phyloP scores from a whole-genome alignment of 495 filamentous ascomycete species.

The Aspergillus bertholletiae region DNA sequence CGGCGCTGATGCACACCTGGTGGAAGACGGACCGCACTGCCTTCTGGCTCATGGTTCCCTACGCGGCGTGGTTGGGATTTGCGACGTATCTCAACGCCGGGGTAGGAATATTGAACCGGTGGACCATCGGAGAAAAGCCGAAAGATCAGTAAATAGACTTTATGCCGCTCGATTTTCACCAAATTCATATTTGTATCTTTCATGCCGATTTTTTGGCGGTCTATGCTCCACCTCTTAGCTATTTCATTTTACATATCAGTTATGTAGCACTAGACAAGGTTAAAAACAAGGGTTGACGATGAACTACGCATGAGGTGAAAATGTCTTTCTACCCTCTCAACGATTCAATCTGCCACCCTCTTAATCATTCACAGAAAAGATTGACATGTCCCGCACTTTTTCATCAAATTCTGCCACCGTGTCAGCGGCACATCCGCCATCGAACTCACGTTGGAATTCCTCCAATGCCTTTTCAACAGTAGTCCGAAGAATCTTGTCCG shows the following conservation, averaged over 20 bases:
- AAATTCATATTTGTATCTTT: no score
- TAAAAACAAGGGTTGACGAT: no score
- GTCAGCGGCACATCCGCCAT: not conserved
- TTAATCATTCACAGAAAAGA: not conserved
- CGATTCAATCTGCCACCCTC: no score
- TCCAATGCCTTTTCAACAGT: conserved; percentile 12
- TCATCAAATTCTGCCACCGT: not conserved
- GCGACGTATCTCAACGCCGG: conserved; percentile 76
- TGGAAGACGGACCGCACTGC: conserved; percentile 66
- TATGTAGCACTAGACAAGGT: no score
- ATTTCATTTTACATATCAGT: no score
- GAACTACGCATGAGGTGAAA: no score
- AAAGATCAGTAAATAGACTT: conserved; percentile 15
- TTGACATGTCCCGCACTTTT: not conserved
- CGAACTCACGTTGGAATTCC: conserved; percentile 31
- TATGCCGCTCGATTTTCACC: no score
- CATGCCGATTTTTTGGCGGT: no score
- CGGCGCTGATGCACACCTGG: conserved; percentile 70
- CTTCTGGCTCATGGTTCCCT: conserved; percentile 72
- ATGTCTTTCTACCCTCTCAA: no score
- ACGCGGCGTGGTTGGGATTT: conserved; percentile 78
- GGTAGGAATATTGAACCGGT: conserved; percentile 70
- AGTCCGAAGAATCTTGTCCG: conserved; percentile 12
- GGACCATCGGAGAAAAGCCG: conserved; percentile 55
- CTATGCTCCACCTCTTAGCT: no score